Evolutionary conservation across 371 early-diverging fungal species (phyloP), one percentile per base, ranked within the genome.

Genomic region (Umbelopsis sp.): DNA sequence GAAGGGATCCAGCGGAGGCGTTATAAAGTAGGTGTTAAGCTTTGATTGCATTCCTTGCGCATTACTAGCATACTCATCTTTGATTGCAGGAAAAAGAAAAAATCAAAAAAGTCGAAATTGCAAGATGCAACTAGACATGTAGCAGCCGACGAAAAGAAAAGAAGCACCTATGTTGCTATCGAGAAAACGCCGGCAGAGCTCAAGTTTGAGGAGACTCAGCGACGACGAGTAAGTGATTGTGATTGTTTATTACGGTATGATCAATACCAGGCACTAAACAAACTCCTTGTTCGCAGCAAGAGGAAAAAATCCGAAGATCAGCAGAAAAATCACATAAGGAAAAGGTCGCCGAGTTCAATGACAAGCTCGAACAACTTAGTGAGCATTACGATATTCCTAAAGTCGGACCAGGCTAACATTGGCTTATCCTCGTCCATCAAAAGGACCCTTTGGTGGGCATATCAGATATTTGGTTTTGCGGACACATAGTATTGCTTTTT

Each of bases 381-480:
- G 90, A 90, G 72, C 90, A 90, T 74, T 86, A 89, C 70, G 90
- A 90, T 68, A 88, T 90, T 76, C 90, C 90, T 66, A 90, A 90
- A 70, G 90, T 89, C 53, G 87, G 87, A 66, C 89, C 89, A 66
- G 89, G 81, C 73, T 86, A 84, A 84, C 52, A 78, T 38, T 18
- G 35, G 32, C 16, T 57, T 35, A 57, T 52, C 18, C 24, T n/a
- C 6, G 52, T 22, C 22, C 25, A 24, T 11, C 51, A 20, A 22
- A 6, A 4, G 4, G 20, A 29, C 29, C 0, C 8, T 22, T 57
- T 57, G 29, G 29, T 32, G 1, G 16, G 48, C 48, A n/a, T 29
- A 20, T 16, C 29, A 35, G 18, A 16, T 57, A 3, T 29, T 29
- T 14, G 57, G 16, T 35, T 57, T 16, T 57, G 14, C 32, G 22